Evolutionary conservation across 1,139 yeast species (phyloP), one percentile per base, ranked within the genome.

Genomic region (Chernovozyma aurita): DNA sequence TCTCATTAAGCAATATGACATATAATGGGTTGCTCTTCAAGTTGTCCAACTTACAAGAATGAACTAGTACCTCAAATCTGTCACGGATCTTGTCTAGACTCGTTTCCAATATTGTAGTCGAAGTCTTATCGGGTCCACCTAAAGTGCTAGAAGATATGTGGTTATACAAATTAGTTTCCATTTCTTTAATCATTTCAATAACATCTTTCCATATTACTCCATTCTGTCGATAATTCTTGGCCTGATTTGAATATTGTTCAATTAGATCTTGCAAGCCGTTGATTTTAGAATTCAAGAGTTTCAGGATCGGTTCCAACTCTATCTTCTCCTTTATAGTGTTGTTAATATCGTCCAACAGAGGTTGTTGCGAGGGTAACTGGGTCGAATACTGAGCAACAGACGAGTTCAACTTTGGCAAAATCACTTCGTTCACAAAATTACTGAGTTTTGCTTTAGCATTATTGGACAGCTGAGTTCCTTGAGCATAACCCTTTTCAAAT

Each of bases 131-230:
- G 5, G 32, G 17, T 16, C 30, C 32, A 13, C 17, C n/a, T 11
- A 32, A 15, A 7, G 14, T 14, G 18, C 30, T 22, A 6, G 36
- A 16, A 12, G 40, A 29, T 15, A 37, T 33, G 14, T 35, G 30
- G 11, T 20, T 18, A 17, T 11, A 37, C 8, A 37, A 24, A 2
- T 49, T 30, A 1, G 31, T 40, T 35, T 59, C 61, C 40, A 51
- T 40, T 3, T 45, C 37, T n/a, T 49, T 50, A 28, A 68, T 42
- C n/a, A 52, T 44, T 2, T 50, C 55, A 17, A 65, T 51, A 0
- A 63, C 47, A 33, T 70, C 76, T 15, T 55, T 53, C 72, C 80
- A 70, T 3, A 61, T 50, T 0, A 56, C 39, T 1, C 56, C 50
- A 39, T 50, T 53, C 26, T 57, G 54, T 37, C 65, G 70, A 43